Conservation (phyloP, 306 rosid genomes). For the Dryas alaskensis region DNA sequence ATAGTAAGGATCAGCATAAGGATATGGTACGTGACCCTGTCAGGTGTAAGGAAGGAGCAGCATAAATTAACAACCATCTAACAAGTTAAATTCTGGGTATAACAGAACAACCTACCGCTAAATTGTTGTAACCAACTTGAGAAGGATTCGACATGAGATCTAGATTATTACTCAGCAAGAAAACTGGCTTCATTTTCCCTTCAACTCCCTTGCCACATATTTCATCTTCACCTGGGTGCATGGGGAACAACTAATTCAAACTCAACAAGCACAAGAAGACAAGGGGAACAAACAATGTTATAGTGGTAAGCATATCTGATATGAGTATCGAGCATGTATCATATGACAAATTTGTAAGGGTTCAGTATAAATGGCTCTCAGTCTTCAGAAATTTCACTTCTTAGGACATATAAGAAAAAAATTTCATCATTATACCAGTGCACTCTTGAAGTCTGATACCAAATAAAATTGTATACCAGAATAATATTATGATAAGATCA, state of each 20-base stretch:
- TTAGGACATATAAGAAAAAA: neutral
- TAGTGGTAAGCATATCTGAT: neutral
- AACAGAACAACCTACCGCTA: slow-evolving; percentile 53
- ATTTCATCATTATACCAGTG: neutral
- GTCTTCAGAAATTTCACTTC: neutral
- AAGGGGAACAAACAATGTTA: neutral
- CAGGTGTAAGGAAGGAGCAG: slow-evolving; percentile 32
- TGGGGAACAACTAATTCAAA: slow-evolving; percentile 6
- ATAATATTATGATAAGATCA: neutral
- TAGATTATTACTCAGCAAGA: slow-evolving; percentile 38
- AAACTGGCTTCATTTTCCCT: slow-evolving; percentile 44
- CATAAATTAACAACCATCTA: slow-evolving; percentile 15
- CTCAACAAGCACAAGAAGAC: slow-evolving; percentile 2
- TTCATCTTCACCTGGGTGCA: slow-evolving; percentile 42
- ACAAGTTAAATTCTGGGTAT: slow-evolving; percentile 8
- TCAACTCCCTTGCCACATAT: slow-evolving; percentile 36
- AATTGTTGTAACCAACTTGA: slow-evolving; percentile 39
- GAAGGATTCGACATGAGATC: slow-evolving; percentile 40
- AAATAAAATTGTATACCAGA: neutral
- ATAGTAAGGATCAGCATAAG: slow-evolving; percentile 55
- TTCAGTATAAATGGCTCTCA: neutral
- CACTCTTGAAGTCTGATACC: neutral
- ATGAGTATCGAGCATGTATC: neutral
- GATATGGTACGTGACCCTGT: slow-evolving; percentile 54
- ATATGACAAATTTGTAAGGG: neutral